Percentiles rank a stretch among this genome's conserved stretches.
phyloP scores from a whole-genome alignment of 164 flowering plant species.

The Piper betle region DNA sequence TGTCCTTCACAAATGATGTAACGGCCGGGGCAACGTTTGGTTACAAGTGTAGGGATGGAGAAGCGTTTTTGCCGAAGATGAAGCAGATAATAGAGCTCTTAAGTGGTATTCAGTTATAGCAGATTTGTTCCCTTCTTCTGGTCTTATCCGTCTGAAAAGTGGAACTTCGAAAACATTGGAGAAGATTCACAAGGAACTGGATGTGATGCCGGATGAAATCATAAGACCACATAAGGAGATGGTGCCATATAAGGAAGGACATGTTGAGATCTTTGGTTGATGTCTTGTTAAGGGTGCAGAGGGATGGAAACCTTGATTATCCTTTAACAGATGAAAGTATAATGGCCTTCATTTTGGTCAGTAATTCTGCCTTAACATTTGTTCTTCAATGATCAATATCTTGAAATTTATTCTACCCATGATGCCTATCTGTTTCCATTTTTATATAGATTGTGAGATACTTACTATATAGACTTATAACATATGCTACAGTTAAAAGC shows the following conservation, averaged over 20 bases:
- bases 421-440: too few species aligned
- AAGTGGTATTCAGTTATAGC: neutral
- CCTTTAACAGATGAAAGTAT: constrained; percentile 1
- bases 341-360: constrained; percentile 7
- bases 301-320: neutral
- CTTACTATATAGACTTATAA: too few species aligned
- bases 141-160: too few species aligned
- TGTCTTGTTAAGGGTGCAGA: constrained; percentile 6
- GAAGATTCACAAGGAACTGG: constrained; percentile 14
- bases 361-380: neutral
- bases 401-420: too few species aligned
- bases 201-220: constrained; percentile 9
- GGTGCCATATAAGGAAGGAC: neutral
- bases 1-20: neutral
- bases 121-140: neutral
- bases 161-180: too few species aligned
- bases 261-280: constrained; percentile 4
- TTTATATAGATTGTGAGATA: too few species aligned
- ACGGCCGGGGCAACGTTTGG: neutral
- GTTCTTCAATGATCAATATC: too few species aligned
- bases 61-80: neutral
- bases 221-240: constrained; percentile 11
- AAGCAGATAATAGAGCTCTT: neutral
- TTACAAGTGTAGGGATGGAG: neutral
- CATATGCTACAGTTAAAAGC: too few species aligned